Base-by-base conservation (phyloP, 257 asterid genomes). In the Solanum infundibuliforme region DNA sequence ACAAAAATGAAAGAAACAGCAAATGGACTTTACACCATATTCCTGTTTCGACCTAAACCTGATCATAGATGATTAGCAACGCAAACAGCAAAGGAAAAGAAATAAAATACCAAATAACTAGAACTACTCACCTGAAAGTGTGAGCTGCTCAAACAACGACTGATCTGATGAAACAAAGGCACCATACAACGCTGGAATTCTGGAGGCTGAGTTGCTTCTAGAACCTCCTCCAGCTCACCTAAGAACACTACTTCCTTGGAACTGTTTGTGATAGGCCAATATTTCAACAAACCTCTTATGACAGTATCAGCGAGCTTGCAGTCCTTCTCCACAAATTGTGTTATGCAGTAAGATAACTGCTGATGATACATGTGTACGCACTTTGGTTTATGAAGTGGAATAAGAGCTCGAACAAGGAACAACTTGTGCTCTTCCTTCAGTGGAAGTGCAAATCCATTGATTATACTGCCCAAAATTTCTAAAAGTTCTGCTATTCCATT, bases 181-280 rank as follows among this genome's bases (percentile, higher is more conserved):
- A 94, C 96, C 98, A 95, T 95, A 85, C 96, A 94, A 10, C 98
- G 95, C 90, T 93, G 98, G 87, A 95, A 95, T 88, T 95, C 98
- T 2, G 96, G 95, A 52, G 91, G 90, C 91, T 95, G 98, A 87
- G 96, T 95, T n/a, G 96, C 95, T 92, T 94, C 98, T 86, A 94
- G 87, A 76, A 94, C 98, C 92, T 93, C 98, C 92, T 94, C 98
- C 8, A 94, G 93, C 94, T 94, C 98, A 88, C 95, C 95, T 73
- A 94, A 90, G 90, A 94, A 93, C 98, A 93, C 94, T 58, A 94
- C 98, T 91, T 95, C 98, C 91, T 95, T 95, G 31, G 98, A 91
- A 92, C 98, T 95, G 90, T 93, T 95, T 84, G 98, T 95, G 58
- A 95, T 90, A 8, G 98, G 98, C 98, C 98, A 95, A 90, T 94